Evolutionary conservation across 768 basidiomycete species (phyloP), one percentile per base, ranked within the genome.

Genomic region (Phylloporus rhodoxanthus): DNA sequence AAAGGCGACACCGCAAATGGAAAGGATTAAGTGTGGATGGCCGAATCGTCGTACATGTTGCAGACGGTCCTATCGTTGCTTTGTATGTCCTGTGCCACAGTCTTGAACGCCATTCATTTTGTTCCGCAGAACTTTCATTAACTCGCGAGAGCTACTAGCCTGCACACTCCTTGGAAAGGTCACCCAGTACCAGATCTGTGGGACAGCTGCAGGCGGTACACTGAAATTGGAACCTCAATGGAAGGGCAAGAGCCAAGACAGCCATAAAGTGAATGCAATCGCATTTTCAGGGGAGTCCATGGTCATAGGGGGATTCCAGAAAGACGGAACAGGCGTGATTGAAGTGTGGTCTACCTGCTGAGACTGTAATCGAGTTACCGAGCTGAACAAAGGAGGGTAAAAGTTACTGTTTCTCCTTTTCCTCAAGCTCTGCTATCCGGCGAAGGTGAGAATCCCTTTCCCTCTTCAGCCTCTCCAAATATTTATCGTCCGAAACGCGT

Each of bases 11-110:
- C 30, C 77, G 80, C 50, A 85, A 79, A 58, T 91, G 90, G 88
- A 78, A 81, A 52, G 89, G 90, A 2, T 68, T 90, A 20, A 71
- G 73, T 42, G 64, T 62, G 21, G 72, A 76, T 1, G 72, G 73
- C 38, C 75, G 75, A 19, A 43, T 74, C 36, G 57, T 76, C 25
- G 54, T 69, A 37, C 76, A 81, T 48, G 72, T 82, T 15, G 84
- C 83, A 2, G 79, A 85, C 51, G 89, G 88, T 1, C 89, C 89
- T 20, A 69, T 91, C 25, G 85, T 87, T 39, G 78, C 79, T 9
- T 53, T 86, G 89, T 88, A 63, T 47, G 81, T 52, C 15, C 8
- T 21, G 28, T 30, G 14, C 25, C 17, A 17, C n/a, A 21, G 26
- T 43, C 14, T 19, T 45, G 30, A 29, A 19, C 28, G 21, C 17